Evolutionary conservation across 2,329 filamentous ascomycete species (phyloP).

Genomic region (Sporothrix globosa): DNA sequence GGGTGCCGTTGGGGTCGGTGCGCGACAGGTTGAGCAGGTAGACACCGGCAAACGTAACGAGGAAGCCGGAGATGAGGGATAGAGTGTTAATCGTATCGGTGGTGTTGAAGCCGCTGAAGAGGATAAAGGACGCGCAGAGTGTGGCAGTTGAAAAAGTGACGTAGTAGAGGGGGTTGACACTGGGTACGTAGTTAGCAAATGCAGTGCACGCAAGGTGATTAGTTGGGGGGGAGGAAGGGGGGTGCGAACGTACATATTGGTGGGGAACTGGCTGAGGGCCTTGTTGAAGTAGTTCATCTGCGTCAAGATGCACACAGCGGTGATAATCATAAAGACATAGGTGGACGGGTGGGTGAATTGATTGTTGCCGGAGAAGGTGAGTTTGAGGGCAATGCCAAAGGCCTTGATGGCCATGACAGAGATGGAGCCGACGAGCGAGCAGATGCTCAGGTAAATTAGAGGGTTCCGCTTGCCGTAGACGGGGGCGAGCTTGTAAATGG

Average conservation of each 20-base stretch:
- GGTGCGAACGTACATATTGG: constrained; percentile 75
- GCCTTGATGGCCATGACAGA: constrained; percentile 99
- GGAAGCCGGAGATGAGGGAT: constrained; percentile 87
- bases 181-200: constrained; percentile 47
- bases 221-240: constrained; percentile 9
- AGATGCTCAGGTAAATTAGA: constrained; percentile 95
- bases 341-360: constrained; percentile 94
- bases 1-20: constrained; percentile 80
- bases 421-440: constrained; percentile 93
- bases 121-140: constrained; percentile 90
- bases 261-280: constrained; percentile 92
- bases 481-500: constrained; percentile 95
- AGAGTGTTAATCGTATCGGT: constrained; percentile 89
- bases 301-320: constrained; percentile 88
- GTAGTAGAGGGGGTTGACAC: constrained; percentile 95
- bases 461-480: constrained; percentile 93
- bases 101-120: constrained; percentile 96
- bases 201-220: background rate
- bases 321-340: constrained; percentile 95
- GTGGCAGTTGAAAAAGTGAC: constrained; percentile 94
- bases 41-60: constrained; percentile 92
- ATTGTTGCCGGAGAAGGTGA: constrained; percentile 90
- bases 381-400: constrained; percentile 94
- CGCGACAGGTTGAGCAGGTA: constrained; percentile 96
- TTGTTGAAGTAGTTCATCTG: constrained; percentile 99